Conservation (phyloP, 192 early-diverging fungal genomes). For the Lunasporangiospora selenospora region DNA sequence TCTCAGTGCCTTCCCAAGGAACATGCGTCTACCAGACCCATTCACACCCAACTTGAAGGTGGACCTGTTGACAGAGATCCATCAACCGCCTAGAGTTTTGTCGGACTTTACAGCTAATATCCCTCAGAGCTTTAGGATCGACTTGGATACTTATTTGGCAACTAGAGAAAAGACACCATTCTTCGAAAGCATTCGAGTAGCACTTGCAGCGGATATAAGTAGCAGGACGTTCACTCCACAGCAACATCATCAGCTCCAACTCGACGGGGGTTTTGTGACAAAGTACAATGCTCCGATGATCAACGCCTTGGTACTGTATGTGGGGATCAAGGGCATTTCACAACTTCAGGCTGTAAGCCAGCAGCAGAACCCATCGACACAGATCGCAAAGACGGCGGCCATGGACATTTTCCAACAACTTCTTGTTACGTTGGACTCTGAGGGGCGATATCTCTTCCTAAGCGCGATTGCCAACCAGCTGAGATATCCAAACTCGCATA, state of each 20-base stretch:
- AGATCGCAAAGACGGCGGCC: conserved; percentile 67
- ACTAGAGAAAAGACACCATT: conserved; percentile 64
- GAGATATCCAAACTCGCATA: conserved; percentile 97
- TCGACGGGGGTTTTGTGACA: too few species aligned
- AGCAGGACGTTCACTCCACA: conserved; percentile 44
- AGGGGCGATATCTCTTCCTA: conserved; percentile 89
- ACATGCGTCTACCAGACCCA: conserved; percentile 96
- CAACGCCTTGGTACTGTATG: conserved; percentile 89
- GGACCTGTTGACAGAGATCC: conserved; percentile 87
- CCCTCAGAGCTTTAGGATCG: conserved; percentile 68
- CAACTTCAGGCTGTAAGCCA: conserved; percentile 45
- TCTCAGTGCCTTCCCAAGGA: conserved; percentile 94
- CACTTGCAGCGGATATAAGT: conserved; percentile 53
- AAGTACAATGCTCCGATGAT: conserved; percentile 84
- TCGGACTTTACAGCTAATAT: conserved; percentile 83
- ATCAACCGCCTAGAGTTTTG: conserved; percentile 83
- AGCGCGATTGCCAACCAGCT: conserved; percentile 96
- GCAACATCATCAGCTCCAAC: too few species aligned
- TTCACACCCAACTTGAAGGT: conserved; percentile 96
- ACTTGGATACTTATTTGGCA: conserved; percentile 77
- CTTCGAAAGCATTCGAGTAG: conserved; percentile 60
- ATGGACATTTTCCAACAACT: conserved; percentile 88
- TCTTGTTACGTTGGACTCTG: conserved; percentile 75
- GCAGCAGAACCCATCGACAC: conserved; percentile 41
- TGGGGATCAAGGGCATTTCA: conserved; percentile 80